Conservation (phyloP, 2,329 filamentous ascomycete species). For the Monilinia laxa region DNA sequence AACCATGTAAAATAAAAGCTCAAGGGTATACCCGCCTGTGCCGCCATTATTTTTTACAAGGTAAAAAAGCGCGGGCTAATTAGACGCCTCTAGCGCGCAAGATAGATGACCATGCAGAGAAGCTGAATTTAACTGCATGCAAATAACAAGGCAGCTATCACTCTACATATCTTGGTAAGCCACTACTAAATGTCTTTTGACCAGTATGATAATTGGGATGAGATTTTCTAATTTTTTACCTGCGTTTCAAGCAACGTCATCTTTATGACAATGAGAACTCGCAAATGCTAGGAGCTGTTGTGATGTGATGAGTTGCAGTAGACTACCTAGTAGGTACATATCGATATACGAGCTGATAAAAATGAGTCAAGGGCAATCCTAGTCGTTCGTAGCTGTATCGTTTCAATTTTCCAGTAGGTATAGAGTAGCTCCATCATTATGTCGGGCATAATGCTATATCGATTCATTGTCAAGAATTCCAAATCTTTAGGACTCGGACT, state of each 20-base stretch:
- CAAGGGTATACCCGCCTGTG: slow-evolving; percentile 14
- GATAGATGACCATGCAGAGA: slow-evolving; percentile 8
- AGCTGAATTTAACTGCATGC: slow-evolving; percentile 17
- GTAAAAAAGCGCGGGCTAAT: slow-evolving; percentile 19
- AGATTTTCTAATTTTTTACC: background rate
- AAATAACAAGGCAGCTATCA: slow-evolving; percentile 1
- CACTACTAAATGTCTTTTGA: background rate
- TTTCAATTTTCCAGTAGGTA: too few relatives aligned
- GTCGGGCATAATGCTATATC: background rate
- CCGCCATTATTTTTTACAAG: background rate
- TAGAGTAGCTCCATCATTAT: background rate
- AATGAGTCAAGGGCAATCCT: too few relatives aligned
- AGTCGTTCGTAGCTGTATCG: background rate
- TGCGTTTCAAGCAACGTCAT: slow-evolving; percentile 11
- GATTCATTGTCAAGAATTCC: too few relatives aligned
- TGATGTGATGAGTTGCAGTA: background rate
- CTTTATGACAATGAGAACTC: background rate
- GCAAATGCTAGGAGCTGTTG: slow-evolving; percentile 8
- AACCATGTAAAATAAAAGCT: background rate
- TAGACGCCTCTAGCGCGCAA: slow-evolving; percentile 21
- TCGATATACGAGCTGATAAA: too few relatives aligned
- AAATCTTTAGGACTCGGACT: too few relatives aligned
- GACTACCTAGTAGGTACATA: background rate
- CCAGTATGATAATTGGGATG: background rate
- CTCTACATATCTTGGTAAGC: background rate